Evolutionary conservation across 2,329 filamentous ascomycete species (phyloP).

Genomic region (Biscogniauxia sp.): DNA sequence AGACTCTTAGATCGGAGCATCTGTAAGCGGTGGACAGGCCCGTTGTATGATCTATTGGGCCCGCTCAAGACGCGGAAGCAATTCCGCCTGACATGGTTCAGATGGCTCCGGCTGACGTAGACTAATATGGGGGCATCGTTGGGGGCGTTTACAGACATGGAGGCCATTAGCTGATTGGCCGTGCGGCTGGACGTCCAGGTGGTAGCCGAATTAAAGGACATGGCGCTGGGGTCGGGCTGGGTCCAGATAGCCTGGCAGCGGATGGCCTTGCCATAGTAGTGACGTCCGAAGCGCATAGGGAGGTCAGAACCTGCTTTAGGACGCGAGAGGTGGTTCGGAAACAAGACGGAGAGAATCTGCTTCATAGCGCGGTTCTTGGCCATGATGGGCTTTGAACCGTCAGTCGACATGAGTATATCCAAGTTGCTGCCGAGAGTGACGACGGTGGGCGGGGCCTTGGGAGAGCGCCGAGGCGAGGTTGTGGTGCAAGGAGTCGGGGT

Average conservation of each 20-base stretch:
- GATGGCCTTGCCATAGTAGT: conserved; percentile 44
- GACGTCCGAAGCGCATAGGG: conserved; percentile 48
- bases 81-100: conserved; percentile 44
- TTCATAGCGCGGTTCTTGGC: conserved; percentile 41
- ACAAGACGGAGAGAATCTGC: conserved; percentile 45
- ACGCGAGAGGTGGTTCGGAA: conserved; percentile 31
- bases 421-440: conserved; percentile 43
- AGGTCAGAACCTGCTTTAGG: conserved; percentile 40
- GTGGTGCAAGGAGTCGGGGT: conserved; percentile 39
- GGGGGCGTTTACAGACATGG: conserved; percentile 22
- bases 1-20: conserved; percentile 46
- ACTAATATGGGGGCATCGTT: conserved; percentile 38
- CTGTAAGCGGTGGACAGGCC: conserved; percentile 48
- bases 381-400: conserved; percentile 32
- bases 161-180: conserved; percentile 23
- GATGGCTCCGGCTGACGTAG: conserved; percentile 48
- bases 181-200: conserved; percentile 35
- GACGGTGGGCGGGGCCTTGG: conserved; percentile 42
- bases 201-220: conserved; percentile 36
- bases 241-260: conserved; percentile 52
- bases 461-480: conserved; percentile 36
- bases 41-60: conserved; percentile 42
- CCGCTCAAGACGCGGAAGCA: conserved; percentile 46
- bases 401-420: conserved; percentile 39
- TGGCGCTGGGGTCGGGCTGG: conserved; percentile 26